phyloP scores from a whole-genome alignment of 768 basidiomycete genomes.

The Mycena leptocephala region DNA sequence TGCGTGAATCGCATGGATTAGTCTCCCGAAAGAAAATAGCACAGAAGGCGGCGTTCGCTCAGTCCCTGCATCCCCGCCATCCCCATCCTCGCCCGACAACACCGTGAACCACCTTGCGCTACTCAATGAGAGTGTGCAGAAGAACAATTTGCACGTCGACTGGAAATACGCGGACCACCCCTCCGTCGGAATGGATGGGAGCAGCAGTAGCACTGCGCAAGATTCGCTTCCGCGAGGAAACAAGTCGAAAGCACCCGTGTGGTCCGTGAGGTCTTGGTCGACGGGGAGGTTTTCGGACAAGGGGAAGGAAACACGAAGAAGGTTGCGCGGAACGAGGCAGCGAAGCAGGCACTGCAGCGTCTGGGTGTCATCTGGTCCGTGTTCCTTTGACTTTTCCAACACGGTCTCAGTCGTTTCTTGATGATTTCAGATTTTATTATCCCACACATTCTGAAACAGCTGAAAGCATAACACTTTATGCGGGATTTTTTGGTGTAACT shows the following conservation, averaged over 20 bases:
- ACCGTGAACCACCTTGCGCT: neutral
- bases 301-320: constrained; percentile 70
- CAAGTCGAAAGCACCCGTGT: constrained; percentile 63
- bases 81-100: neutral
- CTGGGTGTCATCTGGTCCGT: neutral
- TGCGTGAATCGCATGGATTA: neutral
- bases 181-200: neutral
- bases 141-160: neutral
- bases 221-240: neutral
- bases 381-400: neutral
- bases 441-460: too few species aligned
- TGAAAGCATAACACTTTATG: too few species aligned
- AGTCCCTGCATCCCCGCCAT: neutral
- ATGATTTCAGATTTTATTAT: too few species aligned
- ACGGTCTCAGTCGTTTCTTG: too few species aligned
- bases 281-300: constrained; percentile 56
- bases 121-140: constrained; percentile 13
- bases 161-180: neutral
- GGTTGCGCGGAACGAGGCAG: constrained; percentile 70
- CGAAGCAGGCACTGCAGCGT: constrained; percentile 61
- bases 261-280: constrained; percentile 58
- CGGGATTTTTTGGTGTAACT: too few species aligned
- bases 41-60: too few species aligned
- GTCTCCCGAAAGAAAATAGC: neutral
- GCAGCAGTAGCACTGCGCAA: constrained; percentile 36